Conservation (phyloP, 768 basidiomycete genomes). For the Mycena metata region DNA sequence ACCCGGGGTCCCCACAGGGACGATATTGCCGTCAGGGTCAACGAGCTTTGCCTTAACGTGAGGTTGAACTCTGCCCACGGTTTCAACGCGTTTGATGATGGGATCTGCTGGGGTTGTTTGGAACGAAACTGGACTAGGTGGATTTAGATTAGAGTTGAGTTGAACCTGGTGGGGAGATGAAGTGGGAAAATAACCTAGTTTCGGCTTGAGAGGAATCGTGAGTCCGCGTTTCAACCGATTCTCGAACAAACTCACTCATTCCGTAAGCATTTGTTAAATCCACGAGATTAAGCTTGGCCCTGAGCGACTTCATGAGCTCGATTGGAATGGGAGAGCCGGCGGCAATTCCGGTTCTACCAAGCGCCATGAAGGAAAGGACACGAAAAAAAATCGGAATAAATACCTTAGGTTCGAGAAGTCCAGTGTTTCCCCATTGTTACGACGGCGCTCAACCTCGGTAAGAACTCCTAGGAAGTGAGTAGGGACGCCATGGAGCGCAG, state of each 20-base stretch:
- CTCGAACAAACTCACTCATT: constrained; percentile 74
- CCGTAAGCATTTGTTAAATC: constrained; percentile 87
- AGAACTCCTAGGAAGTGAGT: constrained; percentile 87
- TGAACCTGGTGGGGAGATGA: background rate
- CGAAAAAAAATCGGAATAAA: background rate
- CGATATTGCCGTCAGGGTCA: constrained; percentile 67
- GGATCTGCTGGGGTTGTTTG: constrained; percentile 81
- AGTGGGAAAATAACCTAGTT: constrained; percentile 63
- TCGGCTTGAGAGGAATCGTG: constrained; percentile 64
- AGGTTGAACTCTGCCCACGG: constrained; percentile 81
- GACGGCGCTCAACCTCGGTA: constrained; percentile 71
- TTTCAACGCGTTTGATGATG: constrained; percentile 82
- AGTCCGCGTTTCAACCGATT: constrained; percentile 1
- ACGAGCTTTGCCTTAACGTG: constrained; percentile 85
- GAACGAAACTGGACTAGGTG: constrained; percentile 86
- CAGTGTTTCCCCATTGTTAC: constrained; percentile 57
- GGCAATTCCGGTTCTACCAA: constrained; percentile 81
- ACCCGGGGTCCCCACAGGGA: constrained; percentile 81
- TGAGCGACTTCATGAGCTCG: constrained; percentile 81
- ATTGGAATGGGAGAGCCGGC: constrained; percentile 86
- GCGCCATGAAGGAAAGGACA: background rate
- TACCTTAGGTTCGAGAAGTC: constrained; percentile 72
- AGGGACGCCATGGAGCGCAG: constrained; percentile 87
- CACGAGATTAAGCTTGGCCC: constrained; percentile 72
- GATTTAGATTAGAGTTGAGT: background rate